Percentiles rank a stretch among this genome's conserved stretches.
Conservation (phyloP, 1,284 basidiomycete species). For the Porogramme epimiltina region DNA sequence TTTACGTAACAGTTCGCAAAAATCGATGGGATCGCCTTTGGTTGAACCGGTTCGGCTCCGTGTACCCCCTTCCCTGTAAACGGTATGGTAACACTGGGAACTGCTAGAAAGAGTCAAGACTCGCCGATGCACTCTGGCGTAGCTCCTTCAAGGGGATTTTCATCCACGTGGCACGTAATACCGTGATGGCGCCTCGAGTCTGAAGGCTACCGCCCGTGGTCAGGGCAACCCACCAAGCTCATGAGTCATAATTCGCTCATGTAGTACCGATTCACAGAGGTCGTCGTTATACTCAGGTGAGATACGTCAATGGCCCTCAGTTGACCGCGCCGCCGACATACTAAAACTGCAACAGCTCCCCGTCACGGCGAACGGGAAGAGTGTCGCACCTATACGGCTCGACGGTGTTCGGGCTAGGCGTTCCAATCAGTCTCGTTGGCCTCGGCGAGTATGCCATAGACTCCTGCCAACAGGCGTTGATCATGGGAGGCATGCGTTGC, state of each 20-base stretch:
- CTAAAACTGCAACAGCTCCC: conserved; percentile 38
- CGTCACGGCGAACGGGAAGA: conserved; percentile 65
- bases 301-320: conserved; percentile 8
- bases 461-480: too few relatives aligned
- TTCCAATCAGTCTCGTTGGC: conserved; percentile 70
- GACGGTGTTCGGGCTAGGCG: conserved; percentile 72
- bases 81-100: too few relatives aligned
- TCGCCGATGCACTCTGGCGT: too few relatives aligned
- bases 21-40: too few relatives aligned
- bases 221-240: conserved; percentile 54
- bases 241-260: conserved; percentile 72
- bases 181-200: too few relatives aligned
- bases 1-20: too few relatives aligned
- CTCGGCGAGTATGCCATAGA: conserved; percentile 87
- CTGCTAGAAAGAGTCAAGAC: too few relatives aligned
- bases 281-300: conserved; percentile 90
- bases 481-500: neutral
- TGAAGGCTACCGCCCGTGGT: too few relatives aligned
- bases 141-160: too few relatives aligned
- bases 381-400: conserved; percentile 89
- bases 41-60: too few relatives aligned
- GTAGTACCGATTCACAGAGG: conserved; percentile 77
- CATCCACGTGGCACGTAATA: too few relatives aligned
- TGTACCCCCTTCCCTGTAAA: too few relatives aligned
- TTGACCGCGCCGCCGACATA: neutral